A percentile compares a stretch with the other conserved stretches of the same genome.
phyloP scores from a whole-genome alignment of 176 grass and related monocot genomes.

The Bromus sterilis region DNA sequence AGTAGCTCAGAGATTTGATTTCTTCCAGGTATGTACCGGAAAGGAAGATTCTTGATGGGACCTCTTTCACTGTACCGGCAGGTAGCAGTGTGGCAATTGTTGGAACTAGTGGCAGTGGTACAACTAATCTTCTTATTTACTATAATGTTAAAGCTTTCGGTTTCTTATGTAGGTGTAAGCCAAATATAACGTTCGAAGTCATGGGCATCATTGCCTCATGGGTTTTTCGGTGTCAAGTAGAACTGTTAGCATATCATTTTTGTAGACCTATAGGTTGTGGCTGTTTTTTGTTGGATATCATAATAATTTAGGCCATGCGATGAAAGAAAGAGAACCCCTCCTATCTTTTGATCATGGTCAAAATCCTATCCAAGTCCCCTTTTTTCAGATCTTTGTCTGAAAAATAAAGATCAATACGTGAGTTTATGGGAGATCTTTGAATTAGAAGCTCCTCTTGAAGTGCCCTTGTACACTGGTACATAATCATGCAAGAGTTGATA shows the following conservation, averaged over 20 bases:
- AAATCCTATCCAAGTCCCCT: too few species aligned
- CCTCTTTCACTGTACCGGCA: slow-evolving; percentile 82
- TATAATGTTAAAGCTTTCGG: neutral
- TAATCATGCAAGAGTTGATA: neutral
- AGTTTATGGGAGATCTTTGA: neutral
- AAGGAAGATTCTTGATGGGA: slow-evolving; percentile 85
- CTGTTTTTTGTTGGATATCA: neutral
- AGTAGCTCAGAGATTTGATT: slow-evolving; percentile 27
- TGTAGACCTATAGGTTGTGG: neutral
- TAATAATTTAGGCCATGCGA: neutral
- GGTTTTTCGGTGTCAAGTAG: neutral
- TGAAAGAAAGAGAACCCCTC: too few species aligned
- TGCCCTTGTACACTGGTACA: neutral
- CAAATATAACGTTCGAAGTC: slow-evolving; percentile 3
- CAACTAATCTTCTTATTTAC: slow-evolving; percentile 8
- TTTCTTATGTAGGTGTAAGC: neutral
- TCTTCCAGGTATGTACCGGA: slow-evolving; percentile 83
- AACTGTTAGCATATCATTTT: neutral
- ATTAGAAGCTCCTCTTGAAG: slow-evolving; percentile 2
- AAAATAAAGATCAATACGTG: neutral
- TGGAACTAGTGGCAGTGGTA: slow-evolving; percentile 97
- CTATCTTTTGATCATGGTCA: too few species aligned
- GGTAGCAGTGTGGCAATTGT: slow-evolving; percentile 93
- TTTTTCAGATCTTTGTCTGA: too few species aligned
- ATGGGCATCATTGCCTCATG: neutral